Evolutionary conservation across 805 yeast genomes (phyloP).

Genomic region (Saccharomycopsis sp.): DNA sequence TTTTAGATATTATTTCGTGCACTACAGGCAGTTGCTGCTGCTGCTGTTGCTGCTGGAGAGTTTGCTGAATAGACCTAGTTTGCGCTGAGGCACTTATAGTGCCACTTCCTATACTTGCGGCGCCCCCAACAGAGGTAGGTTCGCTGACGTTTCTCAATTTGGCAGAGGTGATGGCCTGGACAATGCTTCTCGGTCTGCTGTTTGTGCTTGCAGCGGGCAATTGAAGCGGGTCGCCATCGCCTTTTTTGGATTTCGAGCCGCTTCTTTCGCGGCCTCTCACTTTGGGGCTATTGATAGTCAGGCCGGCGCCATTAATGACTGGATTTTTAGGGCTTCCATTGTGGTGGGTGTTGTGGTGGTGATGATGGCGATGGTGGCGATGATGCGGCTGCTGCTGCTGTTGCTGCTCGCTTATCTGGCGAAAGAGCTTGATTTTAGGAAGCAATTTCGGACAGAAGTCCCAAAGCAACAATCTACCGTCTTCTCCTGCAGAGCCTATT

Average conservation of each 20-base stretch:
- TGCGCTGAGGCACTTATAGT: neutral
- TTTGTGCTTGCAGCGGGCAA: conserved; percentile 20
- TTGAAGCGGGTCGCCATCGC: conserved; percentile 27
- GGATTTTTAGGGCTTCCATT: conserved; percentile 19
- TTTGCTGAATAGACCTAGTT: neutral
- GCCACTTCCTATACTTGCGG: conserved; percentile 1
- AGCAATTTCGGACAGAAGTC: conserved; percentile 45
- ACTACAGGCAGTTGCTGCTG: conserved; percentile 19
- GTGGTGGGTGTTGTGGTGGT: conserved; percentile 3
- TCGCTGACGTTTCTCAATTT: conserved; percentile 1
- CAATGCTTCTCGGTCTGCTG: conserved; percentile 18
- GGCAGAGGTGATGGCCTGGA: conserved; percentile 16
- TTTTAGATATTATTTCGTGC: conserved; percentile 25
- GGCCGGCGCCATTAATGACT: conserved; percentile 2
- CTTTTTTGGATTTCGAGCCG: conserved; percentile 22
- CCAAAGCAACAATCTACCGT: conserved; percentile 45
- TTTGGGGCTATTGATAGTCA: conserved; percentile 1
- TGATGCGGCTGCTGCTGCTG: conserved; percentile 9
- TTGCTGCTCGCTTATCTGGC: conserved; percentile 6
- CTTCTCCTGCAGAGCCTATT: conserved; percentile 50
- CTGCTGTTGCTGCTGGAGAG: conserved; percentile 1
- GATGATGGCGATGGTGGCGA: conserved; percentile 8
- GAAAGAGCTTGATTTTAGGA: conserved; percentile 25
- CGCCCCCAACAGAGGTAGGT: neutral
- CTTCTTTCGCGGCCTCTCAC: neutral